Evolutionary conservation across 345 rosid species (phyloP).

Genomic region (Draba incana): DNA sequence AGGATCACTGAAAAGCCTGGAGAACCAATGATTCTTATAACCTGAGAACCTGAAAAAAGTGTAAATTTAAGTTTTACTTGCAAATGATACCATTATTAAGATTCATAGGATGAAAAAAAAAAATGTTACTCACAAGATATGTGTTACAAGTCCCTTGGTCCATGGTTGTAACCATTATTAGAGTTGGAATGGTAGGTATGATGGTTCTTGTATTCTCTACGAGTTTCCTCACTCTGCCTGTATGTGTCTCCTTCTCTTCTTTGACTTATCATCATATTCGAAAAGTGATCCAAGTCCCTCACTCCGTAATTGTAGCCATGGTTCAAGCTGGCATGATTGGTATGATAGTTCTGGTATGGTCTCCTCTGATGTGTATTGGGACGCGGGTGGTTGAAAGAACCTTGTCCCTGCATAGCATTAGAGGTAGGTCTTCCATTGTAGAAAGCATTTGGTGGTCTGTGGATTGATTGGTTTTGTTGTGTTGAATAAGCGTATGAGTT

Average conservation of each 20-base stretch:
- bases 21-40: slow-evolving; percentile 2
- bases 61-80: slow-evolving; percentile 6
- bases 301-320: slow-evolving; percentile 35
- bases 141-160: slow-evolving; percentile 29
- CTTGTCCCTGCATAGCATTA: slow-evolving; percentile 37
- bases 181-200: slow-evolving; percentile 19
- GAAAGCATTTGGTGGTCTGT: slow-evolving; percentile 29
- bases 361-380: slow-evolving; percentile 25
- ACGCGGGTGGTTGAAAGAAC: slow-evolving; percentile 36
- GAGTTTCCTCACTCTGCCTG: slow-evolving; percentile 27
- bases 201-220: slow-evolving; percentile 23
- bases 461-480: slow-evolving; percentile 36
- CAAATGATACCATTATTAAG: slow-evolving; percentile 14
- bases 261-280: slow-evolving; percentile 29
- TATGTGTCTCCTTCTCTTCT: slow-evolving; percentile 25
- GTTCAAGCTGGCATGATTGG: slow-evolving; percentile 25
- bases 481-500: slow-evolving; percentile 22
- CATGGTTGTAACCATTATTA: slow-evolving; percentile 30
- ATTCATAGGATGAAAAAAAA: not conserved
- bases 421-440: slow-evolving; percentile 42
- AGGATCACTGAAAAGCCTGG: not conserved
- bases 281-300: slow-evolving; percentile 38
- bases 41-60: slow-evolving; percentile 7
- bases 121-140: slow-evolving; percentile 19
- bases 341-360: slow-evolving; percentile 36